These are phyloP conservation scores for Yamadazyma blattariae DNA, from an alignment of 1,139 yeast species.

Conservation along the genomic window DNA sequence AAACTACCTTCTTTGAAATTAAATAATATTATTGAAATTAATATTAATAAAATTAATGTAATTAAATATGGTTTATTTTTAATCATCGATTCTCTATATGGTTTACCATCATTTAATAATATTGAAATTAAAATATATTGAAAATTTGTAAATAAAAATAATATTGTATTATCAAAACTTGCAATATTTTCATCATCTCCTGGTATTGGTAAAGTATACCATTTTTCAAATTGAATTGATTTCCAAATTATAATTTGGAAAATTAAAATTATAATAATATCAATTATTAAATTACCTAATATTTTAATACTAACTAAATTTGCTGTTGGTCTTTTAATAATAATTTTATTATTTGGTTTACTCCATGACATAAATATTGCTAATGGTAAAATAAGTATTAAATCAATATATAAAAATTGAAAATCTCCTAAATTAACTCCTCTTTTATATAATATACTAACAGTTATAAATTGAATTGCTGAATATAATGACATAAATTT, in stretches of 20 bases:
- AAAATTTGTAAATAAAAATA: slow-evolving; percentile 78
- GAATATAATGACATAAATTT: slow-evolving; percentile 97
- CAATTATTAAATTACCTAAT: slow-evolving; percentile 73
- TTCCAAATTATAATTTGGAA: slow-evolving; percentile 74
- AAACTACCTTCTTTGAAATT: slow-evolving; percentile 44
- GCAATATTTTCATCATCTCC: slow-evolving; percentile 84
- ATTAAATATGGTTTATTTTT: slow-evolving; percentile 69
- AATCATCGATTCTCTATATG: slow-evolving; percentile 79
- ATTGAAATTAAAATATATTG: slow-evolving; percentile 86
- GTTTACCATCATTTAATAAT: slow-evolving; percentile 86
- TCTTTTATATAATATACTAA: slow-evolving; percentile 76
- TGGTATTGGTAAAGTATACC: slow-evolving; percentile 82
- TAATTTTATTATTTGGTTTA: slow-evolving; percentile 62
- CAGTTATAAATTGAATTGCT: slow-evolving; percentile 91
- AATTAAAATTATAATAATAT: slow-evolving; percentile 56
- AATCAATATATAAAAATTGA: slow-evolving; percentile 91
- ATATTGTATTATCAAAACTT: slow-evolving; percentile 84
- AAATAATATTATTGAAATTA: slow-evolving; percentile 52
- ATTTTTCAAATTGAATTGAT: slow-evolving; percentile 52
- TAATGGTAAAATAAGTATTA: slow-evolving; percentile 84
- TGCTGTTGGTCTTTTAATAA: slow-evolving; percentile 84
- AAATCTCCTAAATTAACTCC: slow-evolving; percentile 98
- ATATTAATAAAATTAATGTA: slow-evolving; percentile 52
- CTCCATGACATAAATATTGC: slow-evolving; percentile 99
- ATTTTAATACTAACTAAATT: slow-evolving; percentile 88